Evolutionary conservation across 768 basidiomycete species (phyloP).

Genomic region (Hygrocybe coccinea): DNA sequence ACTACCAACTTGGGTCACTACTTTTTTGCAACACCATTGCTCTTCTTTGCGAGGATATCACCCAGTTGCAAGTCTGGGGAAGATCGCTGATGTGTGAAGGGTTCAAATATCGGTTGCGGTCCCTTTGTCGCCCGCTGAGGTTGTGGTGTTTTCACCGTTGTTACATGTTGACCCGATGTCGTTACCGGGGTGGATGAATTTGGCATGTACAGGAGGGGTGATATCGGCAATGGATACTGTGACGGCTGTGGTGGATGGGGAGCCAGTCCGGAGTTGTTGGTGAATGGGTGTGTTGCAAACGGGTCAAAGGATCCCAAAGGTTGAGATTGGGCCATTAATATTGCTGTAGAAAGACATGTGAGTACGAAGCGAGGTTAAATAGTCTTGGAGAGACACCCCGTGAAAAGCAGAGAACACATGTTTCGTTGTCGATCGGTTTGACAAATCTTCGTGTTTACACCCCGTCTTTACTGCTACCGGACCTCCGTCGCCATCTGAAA

Average conservation of each 20-base stretch:
- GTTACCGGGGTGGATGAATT: conserved; percentile 18
- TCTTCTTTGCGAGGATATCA: conserved; percentile 33
- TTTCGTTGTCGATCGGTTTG: background rate
- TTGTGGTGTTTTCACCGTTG: conserved; percentile 20
- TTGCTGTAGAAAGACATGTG: conserved; percentile 8
- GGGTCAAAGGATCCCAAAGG: conserved; percentile 51
- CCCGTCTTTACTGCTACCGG: too few species aligned
- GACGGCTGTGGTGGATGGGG: conserved; percentile 34
- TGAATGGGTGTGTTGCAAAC: conserved; percentile 57
- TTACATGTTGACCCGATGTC: conserved; percentile 12
- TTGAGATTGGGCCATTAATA: conserved; percentile 30
- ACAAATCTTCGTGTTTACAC: too few species aligned
- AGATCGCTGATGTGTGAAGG: conserved; percentile 48
- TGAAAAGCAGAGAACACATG: background rate
- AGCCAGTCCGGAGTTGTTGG: conserved; percentile 38
- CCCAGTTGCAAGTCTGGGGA: conserved; percentile 45
- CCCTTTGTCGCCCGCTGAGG: conserved; percentile 14
- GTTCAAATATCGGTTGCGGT: conserved; percentile 42
- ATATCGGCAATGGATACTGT: conserved; percentile 35
- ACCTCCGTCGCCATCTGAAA: too few species aligned
- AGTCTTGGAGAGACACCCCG: too few species aligned
- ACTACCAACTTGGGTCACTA: background rate
- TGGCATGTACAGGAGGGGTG: conserved; percentile 11
- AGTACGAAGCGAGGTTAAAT: background rate
- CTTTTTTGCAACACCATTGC: background rate